Conservation (phyloP, 2,329 filamentous ascomycete genomes). For the Phaeosphaeriaceae sp. region DNA sequence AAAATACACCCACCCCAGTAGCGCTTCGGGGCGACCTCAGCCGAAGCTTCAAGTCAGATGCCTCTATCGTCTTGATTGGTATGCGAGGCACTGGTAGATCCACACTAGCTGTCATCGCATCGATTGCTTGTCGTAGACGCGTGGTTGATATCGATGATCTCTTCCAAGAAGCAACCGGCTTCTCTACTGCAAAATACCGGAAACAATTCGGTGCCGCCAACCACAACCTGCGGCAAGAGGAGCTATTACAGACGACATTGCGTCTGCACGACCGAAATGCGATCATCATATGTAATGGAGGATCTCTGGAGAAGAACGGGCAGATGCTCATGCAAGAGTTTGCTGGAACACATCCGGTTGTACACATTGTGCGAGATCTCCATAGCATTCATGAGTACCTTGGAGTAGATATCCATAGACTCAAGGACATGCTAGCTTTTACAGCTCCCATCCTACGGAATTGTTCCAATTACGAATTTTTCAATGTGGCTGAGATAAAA, state of each 20-base stretch:
- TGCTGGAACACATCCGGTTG: slow-evolving; percentile 69
- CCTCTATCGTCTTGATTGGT: slow-evolving; percentile 75
- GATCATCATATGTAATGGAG: slow-evolving; percentile 74
- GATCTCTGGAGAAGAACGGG: slow-evolving; percentile 69
- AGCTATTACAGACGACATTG: slow-evolving; percentile 67
- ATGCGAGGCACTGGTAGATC: slow-evolving; percentile 78
- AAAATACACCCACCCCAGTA: slow-evolving; percentile 31
- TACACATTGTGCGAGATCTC: slow-evolving; percentile 71
- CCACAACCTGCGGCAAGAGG: slow-evolving; percentile 68
- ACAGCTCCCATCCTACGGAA: slow-evolving; percentile 66
- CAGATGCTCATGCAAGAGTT: slow-evolving; percentile 68
- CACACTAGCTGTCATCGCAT: slow-evolving; percentile 76
- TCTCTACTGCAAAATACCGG: slow-evolving; percentile 68
- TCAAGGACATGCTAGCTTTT: slow-evolving; percentile 64
- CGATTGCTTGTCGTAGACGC: slow-evolving; percentile 70
- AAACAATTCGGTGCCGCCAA: slow-evolving; percentile 66
- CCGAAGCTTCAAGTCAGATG: slow-evolving; percentile 62
- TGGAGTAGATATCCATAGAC: slow-evolving; percentile 60
- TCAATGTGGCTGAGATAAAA: slow-evolving; percentile 69
- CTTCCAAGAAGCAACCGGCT: slow-evolving; percentile 69
- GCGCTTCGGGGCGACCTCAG: slow-evolving; percentile 24
- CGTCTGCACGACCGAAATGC: slow-evolving; percentile 64
- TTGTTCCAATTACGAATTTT: slow-evolving; percentile 78
- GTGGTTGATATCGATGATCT: slow-evolving; percentile 72
- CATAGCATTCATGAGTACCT: slow-evolving; percentile 70